These are phyloP conservation scores for Podospora anserina DNA, from an alignment of 495 filamentous ascomycete genomes.

Conservation along the genomic window DNA sequence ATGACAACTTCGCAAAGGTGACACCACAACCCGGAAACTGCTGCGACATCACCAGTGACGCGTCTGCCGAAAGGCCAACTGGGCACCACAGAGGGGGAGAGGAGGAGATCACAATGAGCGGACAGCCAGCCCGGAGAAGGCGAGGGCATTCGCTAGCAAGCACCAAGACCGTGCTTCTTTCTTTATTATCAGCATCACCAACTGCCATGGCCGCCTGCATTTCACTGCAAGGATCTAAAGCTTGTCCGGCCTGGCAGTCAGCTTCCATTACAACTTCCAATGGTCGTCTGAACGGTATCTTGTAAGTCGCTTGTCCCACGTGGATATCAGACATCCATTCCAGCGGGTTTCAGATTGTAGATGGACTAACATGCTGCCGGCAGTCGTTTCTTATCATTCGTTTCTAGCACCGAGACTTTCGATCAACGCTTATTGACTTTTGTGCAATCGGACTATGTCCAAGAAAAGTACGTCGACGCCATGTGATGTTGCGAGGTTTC, in stretches of 20 bases:
- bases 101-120: conserved; percentile 18
- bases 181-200: conserved; percentile 23
- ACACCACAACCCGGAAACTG: conserved; percentile 16
- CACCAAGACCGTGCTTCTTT: conserved; percentile 19
- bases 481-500: neutral
- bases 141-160: conserved; percentile 10
- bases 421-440: conserved; percentile 72
- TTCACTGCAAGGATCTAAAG: conserved; percentile 70
- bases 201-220: conserved; percentile 59
- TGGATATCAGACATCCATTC: neutral
- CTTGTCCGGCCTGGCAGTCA: conserved; percentile 77
- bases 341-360: conserved; percentile 14
- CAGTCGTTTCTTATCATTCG: conserved; percentile 84
- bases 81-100: conserved; percentile 3
- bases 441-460: conserved; percentile 68
- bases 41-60: conserved; percentile 4
- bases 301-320: conserved; percentile 56
- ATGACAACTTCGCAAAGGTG: conserved; percentile 25
- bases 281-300: conserved; percentile 59
- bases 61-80: neutral
- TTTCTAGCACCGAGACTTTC: conserved; percentile 72
- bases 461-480: conserved; percentile 60
- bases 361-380: neutral
- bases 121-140: conserved; percentile 10
- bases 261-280: conserved; percentile 81